phyloP scores from a whole-genome alignment of 495 filamentous ascomycete species.

The Filosporella fistucella region DNA sequence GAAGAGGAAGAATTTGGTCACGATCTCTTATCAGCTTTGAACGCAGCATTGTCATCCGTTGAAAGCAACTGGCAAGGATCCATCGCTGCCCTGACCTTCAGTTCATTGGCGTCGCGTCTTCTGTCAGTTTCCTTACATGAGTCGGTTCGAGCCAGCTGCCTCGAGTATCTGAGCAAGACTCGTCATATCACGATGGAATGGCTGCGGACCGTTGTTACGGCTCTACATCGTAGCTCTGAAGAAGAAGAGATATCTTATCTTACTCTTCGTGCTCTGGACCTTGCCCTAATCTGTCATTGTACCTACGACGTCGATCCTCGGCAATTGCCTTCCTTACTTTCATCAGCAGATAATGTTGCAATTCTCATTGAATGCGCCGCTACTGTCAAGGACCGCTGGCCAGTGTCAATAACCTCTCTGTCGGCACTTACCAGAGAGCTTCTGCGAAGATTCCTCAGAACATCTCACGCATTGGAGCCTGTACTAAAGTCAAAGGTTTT shows the following conservation, averaged over 20 bases:
- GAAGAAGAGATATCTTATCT: constrained; percentile 21
- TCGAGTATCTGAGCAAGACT: constrained; percentile 5
- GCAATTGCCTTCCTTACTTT: not conserved
- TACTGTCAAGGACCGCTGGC: constrained; percentile 14
- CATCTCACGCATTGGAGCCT: constrained; percentile 3
- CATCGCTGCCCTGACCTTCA: constrained; percentile 24
- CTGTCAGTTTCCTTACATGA: constrained; percentile 24
- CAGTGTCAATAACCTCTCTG: not conserved
- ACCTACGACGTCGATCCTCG: constrained; percentile 15
- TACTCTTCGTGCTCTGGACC: constrained; percentile 23
- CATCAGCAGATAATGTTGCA: not conserved
- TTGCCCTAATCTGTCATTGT: constrained; percentile 27
- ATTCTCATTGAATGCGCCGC: constrained; percentile 17
- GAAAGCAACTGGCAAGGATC: constrained; percentile 35
- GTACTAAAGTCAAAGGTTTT: constrained; percentile 3
- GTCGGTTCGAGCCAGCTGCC: constrained; percentile 9
- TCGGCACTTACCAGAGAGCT: not conserved
- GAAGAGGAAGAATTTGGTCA: constrained; percentile 23
- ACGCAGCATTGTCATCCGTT: constrained; percentile 19
- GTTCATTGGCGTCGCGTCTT: constrained; percentile 22
- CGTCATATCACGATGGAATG: constrained; percentile 12
- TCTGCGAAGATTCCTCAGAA: constrained; percentile 1
- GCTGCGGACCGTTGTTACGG: constrained; percentile 5
- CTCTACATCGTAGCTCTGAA: constrained; percentile 10
- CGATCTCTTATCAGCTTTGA: constrained; percentile 19